These are phyloP conservation scores for Alternaria solani DNA, from an alignment of 2,329 filamentous ascomycete genomes.

Conservation along the genomic window DNA sequence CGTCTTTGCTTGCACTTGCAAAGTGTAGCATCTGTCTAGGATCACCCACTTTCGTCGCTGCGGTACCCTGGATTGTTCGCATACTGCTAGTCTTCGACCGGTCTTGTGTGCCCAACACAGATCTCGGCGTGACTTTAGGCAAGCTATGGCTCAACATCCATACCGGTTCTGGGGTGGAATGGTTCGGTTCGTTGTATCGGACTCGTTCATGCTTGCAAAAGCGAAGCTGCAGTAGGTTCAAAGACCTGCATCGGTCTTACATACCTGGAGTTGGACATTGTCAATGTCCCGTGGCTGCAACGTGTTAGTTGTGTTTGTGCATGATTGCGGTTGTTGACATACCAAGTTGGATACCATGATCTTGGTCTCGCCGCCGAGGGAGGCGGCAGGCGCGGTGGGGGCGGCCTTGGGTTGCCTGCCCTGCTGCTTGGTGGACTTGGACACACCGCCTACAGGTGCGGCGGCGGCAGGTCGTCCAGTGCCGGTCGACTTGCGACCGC, in stretches of 20 bases:
- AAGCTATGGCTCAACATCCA: constrained; percentile 40
- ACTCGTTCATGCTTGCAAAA: constrained; percentile 43
- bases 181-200: constrained; percentile 43
- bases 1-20: constrained; percentile 23
- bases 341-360: constrained; percentile 99
- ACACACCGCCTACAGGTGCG: constrained; percentile 83
- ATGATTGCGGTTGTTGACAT: constrained; percentile 55
- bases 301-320: constrained; percentile 56
- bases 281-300: constrained; percentile 90
- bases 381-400: constrained; percentile 69
- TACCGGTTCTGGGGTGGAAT: constrained; percentile 24
- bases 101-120: constrained; percentile 44
- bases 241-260: constrained; percentile 73
- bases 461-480: constrained; percentile 61
- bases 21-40: constrained; percentile 23
- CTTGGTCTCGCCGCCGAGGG: constrained; percentile 80
- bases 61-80: constrained; percentile 39
- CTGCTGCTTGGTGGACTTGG: constrained; percentile 71
- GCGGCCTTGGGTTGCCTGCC: constrained; percentile 67
- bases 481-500: constrained; percentile 53
- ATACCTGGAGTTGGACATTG: constrained; percentile 99
- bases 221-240: constrained; percentile 50
- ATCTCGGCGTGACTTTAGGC: constrained; percentile 38
- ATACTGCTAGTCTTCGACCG: constrained; percentile 44
- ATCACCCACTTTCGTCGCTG: constrained; percentile 38